Base-by-base conservation (phyloP, 2,329 filamentous ascomycete species). In the Fusarium papillatum region DNA sequence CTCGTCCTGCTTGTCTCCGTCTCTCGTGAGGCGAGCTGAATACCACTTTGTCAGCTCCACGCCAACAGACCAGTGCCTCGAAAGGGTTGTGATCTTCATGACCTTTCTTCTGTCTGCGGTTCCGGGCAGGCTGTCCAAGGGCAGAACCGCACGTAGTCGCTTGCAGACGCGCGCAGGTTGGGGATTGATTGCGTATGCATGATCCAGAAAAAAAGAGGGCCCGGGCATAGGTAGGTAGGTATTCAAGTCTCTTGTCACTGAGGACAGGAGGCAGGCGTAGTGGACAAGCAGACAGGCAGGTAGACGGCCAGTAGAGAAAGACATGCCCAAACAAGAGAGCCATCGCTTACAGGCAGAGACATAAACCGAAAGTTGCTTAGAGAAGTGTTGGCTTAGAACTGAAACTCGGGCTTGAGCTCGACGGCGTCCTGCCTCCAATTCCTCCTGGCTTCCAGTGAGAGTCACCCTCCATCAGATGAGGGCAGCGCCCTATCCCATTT, bases 131-230 rank as follows among this genome's bases (percentile, higher is more conserved):
- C 46, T 39, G 55, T 65, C 17, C n/a, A 34, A n/a, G 26, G 41
- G 11, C n/a, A 43, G 26, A 36, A 29, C 55, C 53, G 39, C 34
- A 68, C 43, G 39, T 34, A 34, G 34, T 22, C 39, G 34, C 48
- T 70, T 59, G 38, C 50, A 57, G 17, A 63, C 6, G 26, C 34
- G 22, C 24, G 41, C 39, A 50, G 50, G 13, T 46, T 59, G 38
- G 29, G 53, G 62, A 62, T 66, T 57, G 63, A 62, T 66, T 57
- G 63, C 31, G 63, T 66, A 55, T 71, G 67, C 41, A 61, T 55
- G 22, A 74, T 64, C 53, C 59, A 66, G 39, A 60, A 63, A 63
- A 39, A 63, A 39, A 48, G 67, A 59, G 53, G 59, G 50, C 36
- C 61, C 41, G 9, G 34, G 39, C 38, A 53, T 59, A 34, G 31